Evolutionary conservation across 768 basidiomycete species (phyloP), one percentile per base, ranked within the genome.

Genomic region (Panellus pusillus): DNA sequence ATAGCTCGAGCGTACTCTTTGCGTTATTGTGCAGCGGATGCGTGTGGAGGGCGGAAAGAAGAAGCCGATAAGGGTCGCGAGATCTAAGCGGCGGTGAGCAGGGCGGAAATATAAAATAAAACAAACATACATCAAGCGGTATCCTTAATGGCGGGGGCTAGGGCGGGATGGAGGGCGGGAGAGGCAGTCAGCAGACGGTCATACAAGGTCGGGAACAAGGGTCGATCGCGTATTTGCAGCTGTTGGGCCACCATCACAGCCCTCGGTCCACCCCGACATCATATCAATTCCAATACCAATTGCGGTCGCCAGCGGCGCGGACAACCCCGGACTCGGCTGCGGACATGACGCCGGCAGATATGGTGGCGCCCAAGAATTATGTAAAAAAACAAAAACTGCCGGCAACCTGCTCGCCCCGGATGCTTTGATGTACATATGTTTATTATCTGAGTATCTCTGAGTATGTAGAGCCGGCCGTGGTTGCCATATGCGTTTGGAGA

Each of bases 1-100:
- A 80, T 74, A 68, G 80, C 87, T 87, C 84, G 83, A 86, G 84
- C 84, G 83, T 73, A 70, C 65, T 70, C 62, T 7, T 17, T 29
- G 11, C 51, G 56, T 45, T 57, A 57, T 57, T 57, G 56, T 57
- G 56, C 56, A 57, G 38, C 59, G 61, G 65, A 62, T 62, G 61
- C 58, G 53, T 59, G 55, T 60, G 60, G 52, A 57, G 61, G 72
- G 72, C 79, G 87, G 81, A 66, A 63, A 61, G 71, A 73, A 71
- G 78, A 87, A 80, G 84, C 87, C 88, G 87, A 79, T 85, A 91
- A 92, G 91, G 90, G 90, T 92, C 89, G 89, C 89, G 89, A 92
- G 90, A 81, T 82, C 86, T 90, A 24, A 24, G 6, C 24, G 65
- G 12, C 8, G 9, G 47, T 55, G 38, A 47, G 48, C 67, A 19